phyloP scores from a whole-genome alignment of 768 basidiomycete genomes.

The Zangia roseola region DNA sequence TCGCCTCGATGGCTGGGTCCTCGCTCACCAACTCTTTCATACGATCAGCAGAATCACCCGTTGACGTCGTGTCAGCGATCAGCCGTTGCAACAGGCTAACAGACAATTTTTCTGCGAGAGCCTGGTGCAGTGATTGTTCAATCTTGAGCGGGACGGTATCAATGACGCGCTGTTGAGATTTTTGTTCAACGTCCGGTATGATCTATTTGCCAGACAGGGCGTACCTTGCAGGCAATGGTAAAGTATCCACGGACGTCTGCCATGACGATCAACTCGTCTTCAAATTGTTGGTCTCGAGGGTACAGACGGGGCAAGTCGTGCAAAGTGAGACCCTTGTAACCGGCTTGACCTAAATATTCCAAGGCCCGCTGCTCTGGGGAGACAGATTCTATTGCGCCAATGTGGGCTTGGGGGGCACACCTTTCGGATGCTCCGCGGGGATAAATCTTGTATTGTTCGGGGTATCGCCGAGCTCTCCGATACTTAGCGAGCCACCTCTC shows the following conservation, averaged over 20 bases:
- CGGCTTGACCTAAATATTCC: constrained; percentile 27
- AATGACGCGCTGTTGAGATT: constrained; percentile 45
- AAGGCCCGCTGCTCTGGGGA: constrained; percentile 16
- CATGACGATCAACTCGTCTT: constrained; percentile 50
- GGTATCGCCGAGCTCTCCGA: constrained; percentile 9
- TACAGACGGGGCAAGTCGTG: constrained; percentile 28
- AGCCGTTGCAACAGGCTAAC: constrained; percentile 36
- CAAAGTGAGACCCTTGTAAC: constrained; percentile 20
- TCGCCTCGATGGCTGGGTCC: constrained; percentile 37
- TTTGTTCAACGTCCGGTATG: not conserved
- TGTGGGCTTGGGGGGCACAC: too few species aligned
- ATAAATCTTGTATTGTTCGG: not conserved
- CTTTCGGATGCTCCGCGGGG: too few species aligned
- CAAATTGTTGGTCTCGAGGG: constrained; percentile 27
- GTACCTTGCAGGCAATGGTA: constrained; percentile 52
- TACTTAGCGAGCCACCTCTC: constrained; percentile 27
- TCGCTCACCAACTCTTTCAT: constrained; percentile 47
- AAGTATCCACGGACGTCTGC: constrained; percentile 57
- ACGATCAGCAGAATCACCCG: constrained; percentile 22
- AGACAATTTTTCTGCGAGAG: constrained; percentile 36
- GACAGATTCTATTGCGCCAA: too few species aligned
- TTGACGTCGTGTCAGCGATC: constrained; percentile 17
- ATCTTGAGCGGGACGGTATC: constrained; percentile 53
- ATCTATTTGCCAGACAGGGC: not conserved
- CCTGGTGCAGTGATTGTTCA: constrained; percentile 43